Base-by-base conservation (phyloP, 768 basidiomycete genomes). In the Leccinum imitatum region DNA sequence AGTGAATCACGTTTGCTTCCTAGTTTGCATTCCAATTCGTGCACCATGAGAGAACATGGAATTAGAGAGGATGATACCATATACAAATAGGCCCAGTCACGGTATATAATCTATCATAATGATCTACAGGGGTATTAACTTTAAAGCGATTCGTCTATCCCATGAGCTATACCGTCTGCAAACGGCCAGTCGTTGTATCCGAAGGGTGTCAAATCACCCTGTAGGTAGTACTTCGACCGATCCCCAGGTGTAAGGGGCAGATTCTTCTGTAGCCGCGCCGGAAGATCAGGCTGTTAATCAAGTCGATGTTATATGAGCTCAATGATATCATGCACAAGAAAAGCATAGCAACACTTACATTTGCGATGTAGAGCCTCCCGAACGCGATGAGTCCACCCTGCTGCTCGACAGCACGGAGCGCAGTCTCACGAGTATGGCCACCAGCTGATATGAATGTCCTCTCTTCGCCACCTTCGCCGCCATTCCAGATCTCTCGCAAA, bases 331-430 rank as follows among this genome's bases (percentile, higher is more conserved):
- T 33, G 33, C 33, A 33, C 33, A 13, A 33, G 39, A n/a, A 41
- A 39, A n/a, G 17, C 39, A 0, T 41, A 41, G 17, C 17, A 41
- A 41, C 39, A 41, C 39, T 41, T 19, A 30, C 50, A 10, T 51
- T 51, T 31, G 50, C 1, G 4, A 30, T 51, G 5, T 51, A 51
- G 10, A 51, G 57, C 25, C 80, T 66, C 4, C 75, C 79, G 25
- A 75, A 79, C 0, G 77, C 76, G 6, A 65, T 8, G 0, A 65
- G 59, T 23, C 64, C 64, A 21, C 57, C 64, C 35, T 57, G 41
- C 7, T 67, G 64, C 47, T 81, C 77, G 1, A 78, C 81, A 0
- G 63, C 63, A 23, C 68, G 62, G 3, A 81, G 55, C 0, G 81
- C 83, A 0, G 64, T 66, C 46, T 80, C 73, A 13, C 44, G 44